A percentile compares a stretch with the other conserved stretches of the same genome.
Conservation (phyloP, 768 basidiomycete species). For the Hygrocybe punicea region DNA sequence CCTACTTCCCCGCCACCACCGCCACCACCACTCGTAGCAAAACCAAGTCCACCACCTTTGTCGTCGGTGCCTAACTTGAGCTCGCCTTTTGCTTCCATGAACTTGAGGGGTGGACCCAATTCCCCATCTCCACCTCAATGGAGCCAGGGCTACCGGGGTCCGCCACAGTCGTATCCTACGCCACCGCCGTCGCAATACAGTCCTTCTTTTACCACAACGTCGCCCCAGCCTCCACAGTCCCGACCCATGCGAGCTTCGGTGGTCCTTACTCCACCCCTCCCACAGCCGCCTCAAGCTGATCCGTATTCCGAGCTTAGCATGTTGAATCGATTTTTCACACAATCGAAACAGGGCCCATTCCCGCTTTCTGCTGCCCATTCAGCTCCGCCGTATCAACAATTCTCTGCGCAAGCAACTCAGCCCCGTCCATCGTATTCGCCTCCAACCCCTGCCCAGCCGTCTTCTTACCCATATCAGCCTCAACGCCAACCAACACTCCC, state of each 20-base stretch:
- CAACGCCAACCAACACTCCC: not conserved
- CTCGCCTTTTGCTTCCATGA: conserved; percentile 58
- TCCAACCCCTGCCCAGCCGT: not conserved
- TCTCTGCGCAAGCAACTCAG: too few relatives aligned
- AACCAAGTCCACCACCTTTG: conserved; percentile 49
- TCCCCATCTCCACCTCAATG: conserved; percentile 24
- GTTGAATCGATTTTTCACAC: too few relatives aligned
- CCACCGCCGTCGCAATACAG: not conserved
- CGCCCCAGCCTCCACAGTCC: not conserved
- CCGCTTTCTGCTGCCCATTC: too few relatives aligned
- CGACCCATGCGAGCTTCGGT: not conserved
- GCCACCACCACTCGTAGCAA: conserved; percentile 46
- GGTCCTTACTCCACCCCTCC: not conserved
- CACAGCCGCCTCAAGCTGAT: not conserved
- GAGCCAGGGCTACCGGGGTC: conserved; percentile 15
- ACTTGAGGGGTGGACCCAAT: conserved; percentile 36
- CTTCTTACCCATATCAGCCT: not conserved
- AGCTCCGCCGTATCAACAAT: too few relatives aligned
- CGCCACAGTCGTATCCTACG: not conserved
- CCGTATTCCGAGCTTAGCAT: too few relatives aligned
- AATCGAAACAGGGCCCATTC: too few relatives aligned
- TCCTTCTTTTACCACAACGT: not conserved
- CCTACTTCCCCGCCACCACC: conserved; percentile 44
- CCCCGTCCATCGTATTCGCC: not conserved
- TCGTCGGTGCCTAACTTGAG: conserved; percentile 42